Evolutionary conservation across 805 yeast species (phyloP).

Genomic region (Limtongia smithiae): DNA sequence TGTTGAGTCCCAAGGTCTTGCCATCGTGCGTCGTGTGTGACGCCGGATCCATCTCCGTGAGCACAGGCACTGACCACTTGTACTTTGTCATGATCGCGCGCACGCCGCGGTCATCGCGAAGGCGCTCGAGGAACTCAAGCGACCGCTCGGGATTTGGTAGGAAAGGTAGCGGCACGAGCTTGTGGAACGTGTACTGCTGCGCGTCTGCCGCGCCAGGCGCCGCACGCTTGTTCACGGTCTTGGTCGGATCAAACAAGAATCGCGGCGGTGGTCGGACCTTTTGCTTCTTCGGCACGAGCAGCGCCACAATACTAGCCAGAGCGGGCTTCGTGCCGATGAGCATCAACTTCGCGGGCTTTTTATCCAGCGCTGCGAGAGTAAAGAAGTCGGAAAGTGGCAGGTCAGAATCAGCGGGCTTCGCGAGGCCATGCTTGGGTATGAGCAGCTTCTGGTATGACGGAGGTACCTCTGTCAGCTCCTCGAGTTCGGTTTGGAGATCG

Average conservation of each 20-base stretch:
- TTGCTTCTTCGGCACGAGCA: neutral
- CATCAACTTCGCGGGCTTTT: conserved; percentile 30
- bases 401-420: conserved; percentile 20
- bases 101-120: conserved; percentile 39
- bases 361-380: conserved; percentile 12
- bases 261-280: neutral
- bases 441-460: conserved; percentile 35
- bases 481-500: conserved; percentile 31
- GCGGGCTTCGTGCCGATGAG: conserved; percentile 36
- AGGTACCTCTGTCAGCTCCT: conserved; percentile 34
- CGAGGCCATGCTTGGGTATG: conserved; percentile 33
- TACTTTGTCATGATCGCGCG: conserved; percentile 39
- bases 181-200: conserved; percentile 35
- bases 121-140: conserved; percentile 32
- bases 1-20: conserved; percentile 37
- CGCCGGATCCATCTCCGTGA: conserved; percentile 42
- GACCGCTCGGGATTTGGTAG: conserved; percentile 37
- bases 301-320: conserved; percentile 29
- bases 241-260: neutral
- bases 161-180: conserved; percentile 34
- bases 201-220: neutral
- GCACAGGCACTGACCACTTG: conserved; percentile 37
- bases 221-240: neutral
- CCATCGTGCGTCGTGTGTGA: conserved; percentile 36
- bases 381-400: conserved; percentile 17